Evolutionary conservation across 1,284 basidiomycete genomes (phyloP).

Genomic region (Fomitopsis schrenkii): DNA sequence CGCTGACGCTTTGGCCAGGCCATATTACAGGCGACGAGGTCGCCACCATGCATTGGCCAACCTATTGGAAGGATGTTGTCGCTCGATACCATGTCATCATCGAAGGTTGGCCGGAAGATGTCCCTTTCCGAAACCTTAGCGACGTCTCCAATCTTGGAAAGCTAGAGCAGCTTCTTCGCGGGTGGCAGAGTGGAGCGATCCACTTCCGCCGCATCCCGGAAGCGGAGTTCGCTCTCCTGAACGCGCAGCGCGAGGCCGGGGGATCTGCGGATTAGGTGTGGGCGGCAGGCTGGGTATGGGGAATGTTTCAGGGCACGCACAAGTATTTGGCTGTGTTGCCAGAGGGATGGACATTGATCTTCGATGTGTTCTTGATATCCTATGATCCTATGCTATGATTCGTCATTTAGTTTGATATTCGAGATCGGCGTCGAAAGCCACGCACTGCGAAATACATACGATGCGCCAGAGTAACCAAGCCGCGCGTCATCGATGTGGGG

Average conservation of each 20-base stretch:
- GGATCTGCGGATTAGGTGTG: conserved; percentile 4
- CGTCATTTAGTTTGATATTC: background rate
- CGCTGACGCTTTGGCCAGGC: conserved; percentile 10
- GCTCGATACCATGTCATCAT: conserved; percentile 26
- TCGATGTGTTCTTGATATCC: background rate
- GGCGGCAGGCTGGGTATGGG: background rate
- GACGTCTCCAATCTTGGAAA: conserved; percentile 29
- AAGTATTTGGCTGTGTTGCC: background rate
- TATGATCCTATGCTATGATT: background rate
- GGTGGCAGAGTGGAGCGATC: conserved; percentile 21
- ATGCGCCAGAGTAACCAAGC: background rate
- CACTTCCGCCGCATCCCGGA: conserved; percentile 24
- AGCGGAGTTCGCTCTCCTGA: conserved; percentile 19
- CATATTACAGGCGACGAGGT: conserved; percentile 23
- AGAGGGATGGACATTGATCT: background rate
- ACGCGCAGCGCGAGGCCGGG: conserved; percentile 19
- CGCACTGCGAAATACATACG: background rate
- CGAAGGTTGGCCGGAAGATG: conserved; percentile 28
- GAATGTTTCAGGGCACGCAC: background rate
- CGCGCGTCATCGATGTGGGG: background rate
- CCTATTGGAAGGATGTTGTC: conserved; percentile 29
- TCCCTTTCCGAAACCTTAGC: conserved; percentile 30
- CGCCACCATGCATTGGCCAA: conserved; percentile 26
- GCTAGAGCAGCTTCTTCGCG: conserved; percentile 23
- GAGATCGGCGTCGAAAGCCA: background rate